A percentile compares a stretch with the other conserved stretches of the same genome.
phyloP scores from a whole-genome alignment of 2,329 filamentous ascomycete species.

The Pseudocercospora eumusae region DNA sequence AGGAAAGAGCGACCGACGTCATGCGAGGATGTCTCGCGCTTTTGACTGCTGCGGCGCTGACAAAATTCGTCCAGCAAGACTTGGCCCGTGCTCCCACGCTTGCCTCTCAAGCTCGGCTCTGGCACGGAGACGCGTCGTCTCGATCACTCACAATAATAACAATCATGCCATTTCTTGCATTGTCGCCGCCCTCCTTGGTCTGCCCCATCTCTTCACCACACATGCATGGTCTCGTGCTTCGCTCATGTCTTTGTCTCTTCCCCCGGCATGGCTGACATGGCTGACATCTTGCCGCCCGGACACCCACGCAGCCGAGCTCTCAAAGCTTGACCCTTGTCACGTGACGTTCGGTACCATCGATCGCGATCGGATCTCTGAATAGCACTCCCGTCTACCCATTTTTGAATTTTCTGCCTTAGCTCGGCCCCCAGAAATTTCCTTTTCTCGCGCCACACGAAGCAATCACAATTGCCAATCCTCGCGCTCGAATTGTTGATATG shows the following conservation, averaged over 20 bases:
- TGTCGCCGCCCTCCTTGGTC: not conserved
- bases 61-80: not conserved
- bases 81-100: not conserved
- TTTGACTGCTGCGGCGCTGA: not conserved
- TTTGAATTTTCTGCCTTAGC: not conserved
- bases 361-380: not conserved
- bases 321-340: not conserved
- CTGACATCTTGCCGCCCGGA: not conserved
- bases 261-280: too few species aligned
- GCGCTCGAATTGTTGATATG: not conserved
- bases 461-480: not conserved
- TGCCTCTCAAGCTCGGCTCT: not conserved
- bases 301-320: not conserved
- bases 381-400: not conserved
- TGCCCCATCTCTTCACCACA: not conserved
- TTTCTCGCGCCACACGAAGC: not conserved
- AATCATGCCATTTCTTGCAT: not conserved
- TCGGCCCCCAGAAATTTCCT: not conserved
- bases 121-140: conserved; percentile 2
- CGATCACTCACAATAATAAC: too few species aligned
- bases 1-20: conserved; percentile 3
- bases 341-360: not conserved
- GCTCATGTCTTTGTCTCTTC: not conserved
- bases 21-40: not conserved
- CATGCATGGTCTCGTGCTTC: not conserved